Evolutionary conservation across 805 yeast genomes (phyloP).

Genomic region (Huiozyma sinensis): DNA sequence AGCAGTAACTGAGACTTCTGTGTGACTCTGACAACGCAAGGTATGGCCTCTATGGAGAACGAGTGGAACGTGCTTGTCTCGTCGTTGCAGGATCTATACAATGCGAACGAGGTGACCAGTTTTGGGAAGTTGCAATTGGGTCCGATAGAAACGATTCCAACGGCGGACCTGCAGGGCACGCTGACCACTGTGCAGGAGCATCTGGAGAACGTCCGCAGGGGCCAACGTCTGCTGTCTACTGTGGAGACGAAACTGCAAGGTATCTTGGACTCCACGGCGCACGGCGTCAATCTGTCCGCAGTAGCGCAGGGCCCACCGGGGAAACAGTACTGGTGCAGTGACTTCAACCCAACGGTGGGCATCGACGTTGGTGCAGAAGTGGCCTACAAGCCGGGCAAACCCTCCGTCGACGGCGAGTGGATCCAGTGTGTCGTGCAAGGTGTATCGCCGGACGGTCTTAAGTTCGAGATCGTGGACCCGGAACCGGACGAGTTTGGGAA

Average conservation of each 20-base stretch:
- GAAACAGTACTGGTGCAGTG: conserved; percentile 42
- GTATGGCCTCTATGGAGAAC: conserved; percentile 34
- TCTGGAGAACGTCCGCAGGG: conserved; percentile 46
- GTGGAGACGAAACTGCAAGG: conserved; percentile 37
- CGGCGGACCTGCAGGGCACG: conserved; percentile 32
- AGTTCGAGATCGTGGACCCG: conserved; percentile 90
- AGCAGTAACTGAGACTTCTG: no score
- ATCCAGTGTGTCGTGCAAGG: conserved; percentile 84
- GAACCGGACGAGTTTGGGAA: conserved; percentile 93
- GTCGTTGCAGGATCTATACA: conserved; percentile 58
- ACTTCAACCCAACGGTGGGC: conserved; percentile 49
- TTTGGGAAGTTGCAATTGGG: conserved; percentile 30
- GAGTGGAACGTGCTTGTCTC: conserved; percentile 62
- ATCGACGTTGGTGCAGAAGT: conserved; percentile 67
- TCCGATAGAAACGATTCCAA: conserved; percentile 25
- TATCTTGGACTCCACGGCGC: conserved; percentile 25
- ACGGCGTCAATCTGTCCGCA: not conserved
- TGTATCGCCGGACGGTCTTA: conserved; percentile 60
- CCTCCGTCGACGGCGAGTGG: conserved; percentile 68
- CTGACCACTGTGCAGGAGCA: conserved; percentile 40
- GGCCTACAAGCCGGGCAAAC: conserved; percentile 66
- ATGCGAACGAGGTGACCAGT: conserved; percentile 41
- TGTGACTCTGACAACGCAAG: no score
- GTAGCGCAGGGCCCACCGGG: conserved; percentile 12
- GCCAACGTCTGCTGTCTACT: conserved; percentile 33